Conservation (phyloP, 305 asterid species). For the Withania somnifera region DNA sequence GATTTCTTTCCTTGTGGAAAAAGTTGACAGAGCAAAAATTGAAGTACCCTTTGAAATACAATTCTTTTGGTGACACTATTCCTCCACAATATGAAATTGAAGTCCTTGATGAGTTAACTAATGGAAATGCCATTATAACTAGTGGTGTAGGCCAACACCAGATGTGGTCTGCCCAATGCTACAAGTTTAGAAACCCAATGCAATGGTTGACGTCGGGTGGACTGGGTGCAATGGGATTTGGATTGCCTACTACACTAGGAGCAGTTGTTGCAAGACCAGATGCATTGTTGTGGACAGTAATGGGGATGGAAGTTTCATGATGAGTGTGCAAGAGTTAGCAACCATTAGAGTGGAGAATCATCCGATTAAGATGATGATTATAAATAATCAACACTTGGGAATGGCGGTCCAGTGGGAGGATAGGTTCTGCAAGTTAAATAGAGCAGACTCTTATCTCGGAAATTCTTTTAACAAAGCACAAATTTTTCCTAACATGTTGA, state of each 20-base stretch:
- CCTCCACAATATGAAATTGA: slow-evolving; percentile 40
- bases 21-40: slow-evolving; percentile 30
- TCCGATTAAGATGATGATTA: slow-evolving; percentile 34
- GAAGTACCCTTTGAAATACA: slow-evolving; percentile 19
- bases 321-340: slow-evolving; percentile 45
- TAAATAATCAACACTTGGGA: slow-evolving; percentile 42
- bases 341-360: slow-evolving; percentile 32
- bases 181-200: slow-evolving; percentile 23
- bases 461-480: slow-evolving; percentile 19
- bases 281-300: slow-evolving; percentile 36
- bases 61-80: slow-evolving; percentile 19
- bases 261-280: slow-evolving; percentile 39
- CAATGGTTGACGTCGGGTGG: slow-evolving; percentile 38
- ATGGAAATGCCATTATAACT: slow-evolving; percentile 27
- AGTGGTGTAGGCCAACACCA: slow-evolving; percentile 49
- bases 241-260: slow-evolving; percentile 45
- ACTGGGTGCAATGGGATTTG: slow-evolving; percentile 42
- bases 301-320: slow-evolving; percentile 46
- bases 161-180: slow-evolving; percentile 39
- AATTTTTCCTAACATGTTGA: slow-evolving; percentile 38
- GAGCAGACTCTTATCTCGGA: slow-evolving; percentile 39
- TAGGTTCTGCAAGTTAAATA: slow-evolving; percentile 28
- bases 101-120: slow-evolving; percentile 33
- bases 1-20: slow-evolving; percentile 27
- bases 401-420: slow-evolving; percentile 50